phyloP scores from a whole-genome alignment of 768 basidiomycete species.

The Trametes maxima region DNA sequence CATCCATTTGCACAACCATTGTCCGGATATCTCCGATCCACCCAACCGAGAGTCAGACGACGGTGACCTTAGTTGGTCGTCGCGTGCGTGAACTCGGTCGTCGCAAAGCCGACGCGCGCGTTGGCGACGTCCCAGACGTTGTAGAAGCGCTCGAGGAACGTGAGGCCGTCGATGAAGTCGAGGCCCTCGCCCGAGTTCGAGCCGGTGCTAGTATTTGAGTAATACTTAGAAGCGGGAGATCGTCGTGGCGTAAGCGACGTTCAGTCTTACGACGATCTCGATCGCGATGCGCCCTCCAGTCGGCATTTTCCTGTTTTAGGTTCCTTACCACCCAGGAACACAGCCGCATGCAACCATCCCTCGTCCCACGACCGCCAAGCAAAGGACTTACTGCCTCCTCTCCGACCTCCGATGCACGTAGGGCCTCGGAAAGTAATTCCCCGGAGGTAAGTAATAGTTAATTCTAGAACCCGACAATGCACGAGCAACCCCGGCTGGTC shows the following conservation, averaged over 20 bases:
- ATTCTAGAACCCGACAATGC: no score
- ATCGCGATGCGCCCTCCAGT: background rate
- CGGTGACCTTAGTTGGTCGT: slow-evolving; percentile 27
- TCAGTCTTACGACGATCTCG: background rate
- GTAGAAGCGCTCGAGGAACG: slow-evolving; percentile 45
- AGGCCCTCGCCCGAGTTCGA: slow-evolving; percentile 29
- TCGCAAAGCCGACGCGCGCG: slow-evolving; percentile 42
- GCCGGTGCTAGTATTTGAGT: slow-evolving; percentile 26
- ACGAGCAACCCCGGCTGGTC: no score
- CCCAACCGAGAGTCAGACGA: no score
- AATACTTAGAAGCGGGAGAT: background rate
- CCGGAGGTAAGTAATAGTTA: no score
- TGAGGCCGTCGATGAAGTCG: slow-evolving; percentile 35
- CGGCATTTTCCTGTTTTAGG: background rate
- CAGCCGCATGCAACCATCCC: background rate
- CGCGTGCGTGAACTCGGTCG: slow-evolving; percentile 37
- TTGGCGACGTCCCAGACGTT: slow-evolving; percentile 44
- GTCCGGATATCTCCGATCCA: no score
- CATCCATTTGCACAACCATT: no score
- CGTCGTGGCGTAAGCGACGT: background rate
- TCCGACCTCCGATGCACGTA: no score
- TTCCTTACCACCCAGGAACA: background rate
- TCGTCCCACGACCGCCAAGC: background rate
- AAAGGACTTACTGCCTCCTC: background rate
- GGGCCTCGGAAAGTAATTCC: no score